Conservation (phyloP, 208 protist genomes). For the Leishmania tropica region DNA sequence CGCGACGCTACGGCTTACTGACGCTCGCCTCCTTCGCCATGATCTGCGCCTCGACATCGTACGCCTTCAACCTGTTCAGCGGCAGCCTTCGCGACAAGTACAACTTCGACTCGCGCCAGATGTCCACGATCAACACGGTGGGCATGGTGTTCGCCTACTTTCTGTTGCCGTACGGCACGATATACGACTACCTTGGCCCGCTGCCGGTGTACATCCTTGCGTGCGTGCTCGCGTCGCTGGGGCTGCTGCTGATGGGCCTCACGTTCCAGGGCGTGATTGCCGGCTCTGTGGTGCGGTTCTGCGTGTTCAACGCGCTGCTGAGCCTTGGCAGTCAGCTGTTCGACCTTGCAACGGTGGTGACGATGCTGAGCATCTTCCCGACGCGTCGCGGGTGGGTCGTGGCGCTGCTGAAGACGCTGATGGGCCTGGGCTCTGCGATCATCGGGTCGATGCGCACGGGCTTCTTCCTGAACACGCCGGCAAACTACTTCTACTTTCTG, state of each 20-base stretch:
- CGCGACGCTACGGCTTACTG: conserved; percentile 42
- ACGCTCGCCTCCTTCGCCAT: conserved; percentile 36
- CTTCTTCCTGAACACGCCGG: conserved; percentile 44
- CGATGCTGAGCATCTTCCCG: conserved; percentile 64
- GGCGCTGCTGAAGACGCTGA: conserved; percentile 71
- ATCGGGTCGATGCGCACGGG: conserved; percentile 50
- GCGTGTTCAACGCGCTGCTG: conserved; percentile 48
- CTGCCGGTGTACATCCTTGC: conserved; percentile 39
- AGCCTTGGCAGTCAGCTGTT: conserved; percentile 48
- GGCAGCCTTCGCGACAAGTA: conserved; percentile 38
- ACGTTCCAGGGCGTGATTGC: conserved; percentile 49
- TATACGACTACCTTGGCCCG: conserved; percentile 64
- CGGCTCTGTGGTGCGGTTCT: conserved; percentile 35
- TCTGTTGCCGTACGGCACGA: conserved; percentile 44
- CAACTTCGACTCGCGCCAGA: conserved; percentile 43
- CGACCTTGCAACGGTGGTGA: conserved; percentile 53
- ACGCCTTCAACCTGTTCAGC: conserved; percentile 68
- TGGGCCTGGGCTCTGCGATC: conserved; percentile 66
- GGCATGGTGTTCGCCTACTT: conserved; percentile 47
- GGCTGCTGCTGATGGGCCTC: conserved; percentile 45
- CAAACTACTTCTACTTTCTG: conserved; percentile 68
- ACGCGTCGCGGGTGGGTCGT: conserved; percentile 48
- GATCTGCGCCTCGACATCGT: conserved; percentile 52
- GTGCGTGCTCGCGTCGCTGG: conserved; percentile 33
- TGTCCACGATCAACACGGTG: conserved; percentile 59